Base-by-base conservation (phyloP, 495 filamentous ascomycete genomes). In the Trichoderma orchidacearum region DNA sequence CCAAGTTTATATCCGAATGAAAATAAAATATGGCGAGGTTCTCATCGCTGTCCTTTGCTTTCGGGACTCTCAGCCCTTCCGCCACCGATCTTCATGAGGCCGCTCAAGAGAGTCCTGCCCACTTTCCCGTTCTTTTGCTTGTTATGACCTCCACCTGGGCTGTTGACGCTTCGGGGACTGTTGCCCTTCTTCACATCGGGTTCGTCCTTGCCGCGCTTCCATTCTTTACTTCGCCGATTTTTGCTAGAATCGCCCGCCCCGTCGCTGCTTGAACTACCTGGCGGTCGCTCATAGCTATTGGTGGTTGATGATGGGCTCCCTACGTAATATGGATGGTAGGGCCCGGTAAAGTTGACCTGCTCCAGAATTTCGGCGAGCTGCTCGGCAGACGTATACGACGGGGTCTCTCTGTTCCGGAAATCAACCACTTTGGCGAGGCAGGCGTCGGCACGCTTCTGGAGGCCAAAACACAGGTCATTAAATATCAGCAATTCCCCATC, bases 401-500 rank as follows among this genome's bases (percentile, higher is more conserved):
- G 30, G 9, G 13, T 23, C 25, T 30, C 51, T n/a, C 30, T 54
- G 5, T 15, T 54, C n/a, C 38, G 38, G 38, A 25, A 48, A 48
- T 48, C 38, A 13, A 48, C 21, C 38, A 48, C 38, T 2, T 56
- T 56, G 6, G 64, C 58, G 30, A 66, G 62, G 59, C 68, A 69
- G 11, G 68, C 65, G 27, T 59, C 76, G 1, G 92, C 85, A 12
- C 90, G 84, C 54, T 80, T 76, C 57, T 86, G 82, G 3, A 95
- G 74, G n/a, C 69, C 71, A 32, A 83, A 62, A 61, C 91, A 96
- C 7, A 88, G 68, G 2, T 80, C 68, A 62, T 96, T 87, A 70
- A 98, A 98, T 30, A 70, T 67, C 27, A 73, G 68, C 21, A 91
- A 64, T 51, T 89, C 84, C 30, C 83, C 82, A 53, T 82, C 79